These are phyloP conservation scores for Aspergillus sp. DNA, from an alignment of 2,329 filamentous ascomycete genomes.

Conservation along the genomic window DNA sequence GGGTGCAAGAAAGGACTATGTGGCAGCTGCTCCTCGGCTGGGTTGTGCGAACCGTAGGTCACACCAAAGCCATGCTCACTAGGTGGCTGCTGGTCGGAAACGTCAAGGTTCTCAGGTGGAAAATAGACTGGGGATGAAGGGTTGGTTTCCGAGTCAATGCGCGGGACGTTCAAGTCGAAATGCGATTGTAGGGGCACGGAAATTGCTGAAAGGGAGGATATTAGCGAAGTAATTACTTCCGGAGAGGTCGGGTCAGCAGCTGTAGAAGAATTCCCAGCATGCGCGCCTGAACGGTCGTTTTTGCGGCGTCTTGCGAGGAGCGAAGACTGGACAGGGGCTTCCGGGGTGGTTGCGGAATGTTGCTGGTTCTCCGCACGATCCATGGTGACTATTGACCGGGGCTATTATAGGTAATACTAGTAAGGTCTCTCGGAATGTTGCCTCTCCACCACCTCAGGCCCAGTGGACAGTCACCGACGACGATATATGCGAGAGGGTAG, in stretches of 20 bases:
- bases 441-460: slow-evolving; percentile 7
- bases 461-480: slow-evolving; percentile 18
- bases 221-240: slow-evolving; percentile 58
- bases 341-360: slow-evolving; percentile 21
- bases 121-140: slow-evolving; percentile 34
- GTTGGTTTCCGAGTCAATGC: slow-evolving; percentile 42
- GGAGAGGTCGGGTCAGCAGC: slow-evolving; percentile 45
- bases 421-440: slow-evolving; percentile 6
- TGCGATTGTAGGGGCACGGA: slow-evolving; percentile 66
- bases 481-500: slow-evolving; percentile 26
- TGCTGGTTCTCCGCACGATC: slow-evolving; percentile 25
- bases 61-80: slow-evolving; percentile 60
- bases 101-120: slow-evolving; percentile 23
- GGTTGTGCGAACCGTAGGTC: slow-evolving; percentile 68
- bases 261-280: slow-evolving; percentile 29
- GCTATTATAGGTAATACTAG: slow-evolving; percentile 4
- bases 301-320: slow-evolving; percentile 48
- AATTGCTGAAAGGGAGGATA: slow-evolving; percentile 61
- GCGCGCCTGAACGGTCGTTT: slow-evolving; percentile 36
- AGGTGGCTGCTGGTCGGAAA: slow-evolving; percentile 26
- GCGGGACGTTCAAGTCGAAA: slow-evolving; percentile 59
- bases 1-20: slow-evolving; percentile 52
- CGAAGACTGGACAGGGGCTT: slow-evolving; percentile 28
- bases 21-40: slow-evolving; percentile 52
- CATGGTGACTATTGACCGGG: slow-evolving; percentile 33